Evolutionary conservation across 768 basidiomycete genomes (phyloP).

Genomic region (Hygrocybe coccinea): DNA sequence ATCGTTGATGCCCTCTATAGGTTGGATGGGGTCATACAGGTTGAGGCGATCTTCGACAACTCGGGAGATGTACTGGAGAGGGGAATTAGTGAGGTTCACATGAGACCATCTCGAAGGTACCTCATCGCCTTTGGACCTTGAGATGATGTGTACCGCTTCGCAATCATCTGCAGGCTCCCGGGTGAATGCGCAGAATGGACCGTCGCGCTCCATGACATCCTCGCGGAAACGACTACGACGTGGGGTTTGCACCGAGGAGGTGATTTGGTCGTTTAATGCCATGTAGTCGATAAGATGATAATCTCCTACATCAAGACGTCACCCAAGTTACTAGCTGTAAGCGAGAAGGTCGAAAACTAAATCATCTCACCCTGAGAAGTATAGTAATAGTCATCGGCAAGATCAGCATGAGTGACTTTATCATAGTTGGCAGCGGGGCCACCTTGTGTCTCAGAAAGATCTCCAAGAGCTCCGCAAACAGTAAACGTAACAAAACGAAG

Average conservation of each 20-base stretch:
- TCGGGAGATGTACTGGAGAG: slow-evolving; percentile 10
- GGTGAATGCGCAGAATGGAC: slow-evolving; percentile 5
- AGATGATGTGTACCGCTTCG: slow-evolving; percentile 6
- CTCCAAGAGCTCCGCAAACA: slow-evolving; percentile 9
- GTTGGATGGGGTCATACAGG: slow-evolving; percentile 2
- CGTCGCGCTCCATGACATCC: slow-evolving; percentile 10
- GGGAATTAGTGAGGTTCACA: slow-evolving; percentile 2
- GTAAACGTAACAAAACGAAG: slow-evolving; percentile 15
- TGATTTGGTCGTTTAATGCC: slow-evolving; percentile 14
- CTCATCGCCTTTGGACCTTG: slow-evolving; percentile 13
- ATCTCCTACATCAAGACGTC: slow-evolving; percentile 7
- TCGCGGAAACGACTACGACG: slow-evolving; percentile 1
- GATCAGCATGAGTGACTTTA: slow-evolving; percentile 3
- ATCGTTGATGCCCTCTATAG: neutral
- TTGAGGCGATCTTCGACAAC: slow-evolving; percentile 5
- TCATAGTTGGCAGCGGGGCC: slow-evolving; percentile 16
- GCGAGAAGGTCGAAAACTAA: neutral
- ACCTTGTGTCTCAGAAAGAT: slow-evolving; percentile 11
- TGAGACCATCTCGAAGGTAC: slow-evolving; percentile 5
- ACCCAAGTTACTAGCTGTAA: neutral
- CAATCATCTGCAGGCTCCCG: neutral
- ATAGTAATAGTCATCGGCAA: slow-evolving; percentile 14
- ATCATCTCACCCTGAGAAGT: slow-evolving; percentile 11
- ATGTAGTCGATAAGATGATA: slow-evolving; percentile 11
- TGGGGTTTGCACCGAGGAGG: slow-evolving; percentile 11